A percentile compares a stretch with the other conserved stretches of the same genome.
Evolutionary conservation across 177 flowering plant genomes (phyloP).

Genomic region (Vitis hybrid): DNA sequence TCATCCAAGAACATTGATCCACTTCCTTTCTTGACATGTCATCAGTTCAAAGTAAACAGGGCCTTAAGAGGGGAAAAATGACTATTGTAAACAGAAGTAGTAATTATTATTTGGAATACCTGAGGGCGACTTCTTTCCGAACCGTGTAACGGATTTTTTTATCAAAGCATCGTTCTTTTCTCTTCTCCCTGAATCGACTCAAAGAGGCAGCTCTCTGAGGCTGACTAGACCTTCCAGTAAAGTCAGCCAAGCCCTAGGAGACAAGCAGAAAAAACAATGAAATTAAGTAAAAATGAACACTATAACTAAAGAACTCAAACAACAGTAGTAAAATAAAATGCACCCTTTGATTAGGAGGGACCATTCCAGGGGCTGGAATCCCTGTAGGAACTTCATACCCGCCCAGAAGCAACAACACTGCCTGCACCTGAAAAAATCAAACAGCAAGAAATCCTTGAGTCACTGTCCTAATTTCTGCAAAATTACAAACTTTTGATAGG

Average conservation of each 20-base stretch:
- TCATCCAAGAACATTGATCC: not conserved
- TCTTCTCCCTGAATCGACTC: slow-evolving; percentile 76
- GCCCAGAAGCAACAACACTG: slow-evolving; percentile 63
- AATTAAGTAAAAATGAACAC: not conserved
- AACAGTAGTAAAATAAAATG: not conserved
- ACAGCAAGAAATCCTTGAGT: not conserved
- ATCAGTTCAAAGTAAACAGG: not conserved
- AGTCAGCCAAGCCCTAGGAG: slow-evolving; percentile 35
- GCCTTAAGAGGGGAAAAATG: not conserved
- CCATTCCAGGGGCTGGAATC: slow-evolving; percentile 23
- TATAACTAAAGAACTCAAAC: not conserved
- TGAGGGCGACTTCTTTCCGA: slow-evolving; percentile 84
- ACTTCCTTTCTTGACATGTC: not conserved
- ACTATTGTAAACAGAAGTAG: too few species aligned
- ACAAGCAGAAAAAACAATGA: not conserved
- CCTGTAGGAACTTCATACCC: slow-evolving; percentile 51
- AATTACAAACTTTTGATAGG: too few species aligned
- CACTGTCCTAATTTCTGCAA: not conserved
- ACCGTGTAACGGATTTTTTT: slow-evolving; percentile 84
- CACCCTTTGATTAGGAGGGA: slow-evolving; percentile 30
- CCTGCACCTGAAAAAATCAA: slow-evolving; percentile 52
- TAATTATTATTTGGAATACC: slow-evolving; percentile 34
- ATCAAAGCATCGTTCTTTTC: slow-evolving; percentile 82
- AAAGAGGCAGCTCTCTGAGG: slow-evolving; percentile 75
- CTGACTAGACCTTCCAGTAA: slow-evolving; percentile 38